A percentile compares a stretch with the other conserved stretches of the same genome.
phyloP scores from a whole-genome alignment of 73 alveolate species.

The Durusdinium trenchii region DNA sequence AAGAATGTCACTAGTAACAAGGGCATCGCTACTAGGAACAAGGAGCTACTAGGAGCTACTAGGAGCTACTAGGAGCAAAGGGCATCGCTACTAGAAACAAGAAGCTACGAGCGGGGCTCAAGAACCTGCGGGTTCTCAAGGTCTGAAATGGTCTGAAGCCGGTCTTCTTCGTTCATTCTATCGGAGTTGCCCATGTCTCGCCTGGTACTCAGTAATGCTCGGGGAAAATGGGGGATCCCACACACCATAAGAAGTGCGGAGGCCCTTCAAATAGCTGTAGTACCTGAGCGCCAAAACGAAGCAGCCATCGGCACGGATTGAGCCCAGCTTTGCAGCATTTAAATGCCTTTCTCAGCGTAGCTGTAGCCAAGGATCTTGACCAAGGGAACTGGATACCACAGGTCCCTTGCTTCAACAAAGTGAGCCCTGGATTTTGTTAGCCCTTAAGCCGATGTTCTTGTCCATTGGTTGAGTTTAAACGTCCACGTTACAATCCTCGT shows the following conservation, averaged over 20 bases:
- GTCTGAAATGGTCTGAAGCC: neutral
- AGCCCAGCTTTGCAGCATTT: neutral
- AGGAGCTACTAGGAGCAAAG: neutral
- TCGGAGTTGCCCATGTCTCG: neutral
- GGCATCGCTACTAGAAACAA: neutral
- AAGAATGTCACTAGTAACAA: too few species aligned
- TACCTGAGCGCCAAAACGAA: neutral
- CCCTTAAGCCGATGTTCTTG: too few species aligned
- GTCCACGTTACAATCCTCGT: too few species aligned
- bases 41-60: too few species aligned
- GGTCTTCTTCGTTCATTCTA: neutral
- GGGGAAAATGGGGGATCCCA: constrained; percentile 52
- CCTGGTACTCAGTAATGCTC: constrained; percentile 65
- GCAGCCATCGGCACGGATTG: neutral
- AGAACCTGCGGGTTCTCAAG: neutral
- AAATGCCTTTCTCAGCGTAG: too few species aligned
- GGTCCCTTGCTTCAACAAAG: too few species aligned
- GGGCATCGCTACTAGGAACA: too few species aligned
- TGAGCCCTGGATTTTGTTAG: too few species aligned
- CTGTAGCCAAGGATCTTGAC: too few species aligned
- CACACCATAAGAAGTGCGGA: constrained; percentile 47
- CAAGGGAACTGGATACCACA: too few species aligned
- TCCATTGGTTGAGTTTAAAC: too few species aligned
- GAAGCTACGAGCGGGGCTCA: neutral
- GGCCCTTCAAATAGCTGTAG: constrained; percentile 56